Evolutionary conservation across 352 stramenopile species (phyloP).

Genomic region (Phytophthora colocasiae): DNA sequence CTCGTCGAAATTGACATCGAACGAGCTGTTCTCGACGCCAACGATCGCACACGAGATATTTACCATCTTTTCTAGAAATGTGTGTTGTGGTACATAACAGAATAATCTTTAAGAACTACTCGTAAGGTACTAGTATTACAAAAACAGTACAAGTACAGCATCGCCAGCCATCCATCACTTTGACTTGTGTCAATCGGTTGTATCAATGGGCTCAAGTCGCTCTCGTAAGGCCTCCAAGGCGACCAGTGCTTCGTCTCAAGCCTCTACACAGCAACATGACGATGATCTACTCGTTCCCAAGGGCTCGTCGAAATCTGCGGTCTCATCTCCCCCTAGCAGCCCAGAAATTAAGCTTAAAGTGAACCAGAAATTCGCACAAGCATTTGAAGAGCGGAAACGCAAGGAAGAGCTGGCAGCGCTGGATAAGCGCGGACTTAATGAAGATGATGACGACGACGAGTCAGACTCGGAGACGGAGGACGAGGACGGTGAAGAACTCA

Average conservation of each 20-base stretch:
- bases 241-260: not conserved
- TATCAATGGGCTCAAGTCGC: slow-evolving; percentile 21
- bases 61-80: too few species aligned
- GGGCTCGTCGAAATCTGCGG: slow-evolving; percentile 7
- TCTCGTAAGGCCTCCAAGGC: slow-evolving; percentile 34
- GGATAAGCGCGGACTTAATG: slow-evolving; percentile 43
- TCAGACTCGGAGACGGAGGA: slow-evolving; percentile 87
- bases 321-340: slow-evolving; percentile 9
- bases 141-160: too few species aligned
- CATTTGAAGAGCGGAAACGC: slow-evolving; percentile 79
- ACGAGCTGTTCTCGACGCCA: too few species aligned
- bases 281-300: slow-evolving; percentile 54
- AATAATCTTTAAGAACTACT: too few species aligned
- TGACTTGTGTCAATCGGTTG: not conserved
- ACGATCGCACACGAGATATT: too few species aligned
- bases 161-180: slow-evolving; percentile 11
- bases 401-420: slow-evolving; percentile 80
- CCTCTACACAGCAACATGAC: slow-evolving; percentile 2
- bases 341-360: slow-evolving; percentile 63
- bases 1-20: too few species aligned
- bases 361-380: slow-evolving; percentile 80
- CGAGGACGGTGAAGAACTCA: slow-evolving; percentile 86
- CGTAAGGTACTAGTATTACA: too few species aligned
- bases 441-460: slow-evolving; percentile 60
- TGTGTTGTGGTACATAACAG: too few species aligned